Conservation (phyloP, 2,329 filamentous ascomycete species). For the Lecanicillium sp. region DNA sequence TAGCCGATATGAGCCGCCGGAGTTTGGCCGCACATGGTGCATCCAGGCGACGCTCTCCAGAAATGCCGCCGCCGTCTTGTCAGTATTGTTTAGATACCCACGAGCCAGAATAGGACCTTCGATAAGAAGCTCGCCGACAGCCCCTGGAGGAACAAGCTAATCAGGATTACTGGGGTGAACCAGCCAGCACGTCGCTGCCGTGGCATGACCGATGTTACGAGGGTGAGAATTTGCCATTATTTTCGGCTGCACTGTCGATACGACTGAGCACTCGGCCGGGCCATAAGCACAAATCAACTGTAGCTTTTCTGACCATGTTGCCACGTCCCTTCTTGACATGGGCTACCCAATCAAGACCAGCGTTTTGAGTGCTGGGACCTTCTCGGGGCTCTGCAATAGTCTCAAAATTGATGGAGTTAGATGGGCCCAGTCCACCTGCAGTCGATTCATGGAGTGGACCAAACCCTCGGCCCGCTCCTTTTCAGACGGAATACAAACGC, state of each 20-base stretch:
- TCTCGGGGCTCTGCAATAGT: no score
- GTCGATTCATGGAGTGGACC: slow-evolving; percentile 3
- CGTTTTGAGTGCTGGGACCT: neutral
- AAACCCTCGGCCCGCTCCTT: slow-evolving; percentile 10
- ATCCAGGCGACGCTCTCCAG: slow-evolving; percentile 5
- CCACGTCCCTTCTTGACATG: no score
- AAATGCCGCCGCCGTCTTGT: slow-evolving; percentile 9
- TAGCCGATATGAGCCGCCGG: slow-evolving; percentile 13
- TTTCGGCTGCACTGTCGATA: no score
- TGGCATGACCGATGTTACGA: no score
- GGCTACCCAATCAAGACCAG: neutral
- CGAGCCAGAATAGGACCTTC: slow-evolving; percentile 44
- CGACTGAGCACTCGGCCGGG: slow-evolving; percentile 3
- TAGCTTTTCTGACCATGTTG: no score
- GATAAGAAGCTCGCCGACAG: slow-evolving; percentile 34
- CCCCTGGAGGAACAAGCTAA: slow-evolving; percentile 26
- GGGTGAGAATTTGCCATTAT: no score
- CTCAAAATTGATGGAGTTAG: neutral
- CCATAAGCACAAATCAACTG: slow-evolving; percentile 5
- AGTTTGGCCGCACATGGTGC: neutral
- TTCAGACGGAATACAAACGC: slow-evolving; percentile 15
- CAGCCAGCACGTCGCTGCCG: no score
- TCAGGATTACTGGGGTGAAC: no score
- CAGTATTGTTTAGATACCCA: slow-evolving; percentile 17
- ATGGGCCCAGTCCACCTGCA: neutral